A percentile compares a stretch with the other conserved stretches of the same genome.
These are phyloP conservation scores for Gaeumannomyces sp. DNA, from an alignment of 2,329 filamentous ascomycete genomes.

Conservation along the genomic window DNA sequence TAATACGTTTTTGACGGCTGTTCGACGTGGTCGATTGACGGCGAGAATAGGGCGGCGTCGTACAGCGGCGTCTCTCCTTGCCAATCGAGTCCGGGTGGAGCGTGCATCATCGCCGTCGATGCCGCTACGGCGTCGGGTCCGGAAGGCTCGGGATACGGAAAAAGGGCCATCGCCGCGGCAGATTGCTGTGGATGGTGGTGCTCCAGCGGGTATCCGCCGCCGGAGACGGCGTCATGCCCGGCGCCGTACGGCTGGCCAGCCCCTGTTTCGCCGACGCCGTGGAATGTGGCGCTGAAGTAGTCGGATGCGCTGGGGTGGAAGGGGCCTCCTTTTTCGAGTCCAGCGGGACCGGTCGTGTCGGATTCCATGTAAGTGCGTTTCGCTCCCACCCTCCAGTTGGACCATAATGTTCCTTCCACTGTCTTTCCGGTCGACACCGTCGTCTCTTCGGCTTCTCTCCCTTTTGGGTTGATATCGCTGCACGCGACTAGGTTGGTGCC, in stretches of 20 bases:
- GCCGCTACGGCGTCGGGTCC: not conserved
- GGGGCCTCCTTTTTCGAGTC: not conserved
- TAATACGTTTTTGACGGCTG: not conserved
- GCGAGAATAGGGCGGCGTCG: not conserved
- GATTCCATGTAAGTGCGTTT: not conserved
- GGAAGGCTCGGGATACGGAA: not conserved
- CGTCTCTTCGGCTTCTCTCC: not conserved
- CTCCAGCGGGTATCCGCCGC: not conserved
- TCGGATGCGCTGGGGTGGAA: not conserved
- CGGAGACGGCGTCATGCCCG: not conserved
- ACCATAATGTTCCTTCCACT: not conserved
- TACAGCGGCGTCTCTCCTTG: not conserved
- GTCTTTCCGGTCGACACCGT: not conserved
- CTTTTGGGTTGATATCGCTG: not conserved
- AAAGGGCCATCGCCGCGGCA: not conserved
- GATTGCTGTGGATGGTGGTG: not conserved
- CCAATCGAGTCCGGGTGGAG: not conserved
- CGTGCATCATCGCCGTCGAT: not conserved
- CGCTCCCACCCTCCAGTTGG: not conserved
- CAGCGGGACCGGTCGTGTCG: not conserved
- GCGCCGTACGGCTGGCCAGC: not conserved
- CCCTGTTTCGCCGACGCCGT: not conserved
- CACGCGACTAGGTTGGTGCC: no score
- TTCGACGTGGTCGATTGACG: not conserved
- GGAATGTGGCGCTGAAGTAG: not conserved